Evolutionary conservation across 495 filamentous ascomycete genomes (phyloP), one percentile per base, ranked within the genome.

Genomic region (Penicillium atrosanguineum): DNA sequence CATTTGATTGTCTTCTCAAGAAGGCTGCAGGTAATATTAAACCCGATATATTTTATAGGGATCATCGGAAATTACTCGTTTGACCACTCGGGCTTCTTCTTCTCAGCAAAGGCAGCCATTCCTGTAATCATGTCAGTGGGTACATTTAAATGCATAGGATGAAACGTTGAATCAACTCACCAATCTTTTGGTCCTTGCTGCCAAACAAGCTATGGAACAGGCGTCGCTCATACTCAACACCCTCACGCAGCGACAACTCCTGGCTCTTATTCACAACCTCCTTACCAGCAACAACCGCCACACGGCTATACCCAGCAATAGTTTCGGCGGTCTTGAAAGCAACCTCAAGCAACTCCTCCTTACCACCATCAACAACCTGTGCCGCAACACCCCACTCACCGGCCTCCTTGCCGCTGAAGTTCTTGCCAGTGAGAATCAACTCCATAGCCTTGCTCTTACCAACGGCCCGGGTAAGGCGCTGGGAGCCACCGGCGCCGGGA

Each of bases 231-330:
- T 81, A 97, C 75, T 97, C 95, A 1, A 98, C 86, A 0, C 94
- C 94, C 62, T 97, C 95, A 60, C 86, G 78, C 55, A 98, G 71
- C 12, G 83, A 74, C 56, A 93, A 65, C 60, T 97, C 93, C 77
- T 96, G 90, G 62, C 89, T 93, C 84, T 96, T 96, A 62, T 96
- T 96, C 23, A 98, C 91, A 16, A 91, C 95, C 80, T 97, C 94
- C 82, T 98, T 98, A 7, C 84, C 88, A n/a, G 89, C 94, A 77
- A 87, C 83, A 21, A 95, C 85, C 0, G 91, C 87, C 34, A 97
- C 83, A 59, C 74, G 80, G 28, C 86, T 88, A 66, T 90, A 88
- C 0, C 85, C 75, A 0, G 95, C 90, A 73, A 98, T 97, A 46
- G 79, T 88, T 82, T 88, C 90, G 15, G 94, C 94, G 19, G 90